Evolutionary conservation across 441 rosid genomes (phyloP).

Genomic region (Gossypium gossypioides): DNA sequence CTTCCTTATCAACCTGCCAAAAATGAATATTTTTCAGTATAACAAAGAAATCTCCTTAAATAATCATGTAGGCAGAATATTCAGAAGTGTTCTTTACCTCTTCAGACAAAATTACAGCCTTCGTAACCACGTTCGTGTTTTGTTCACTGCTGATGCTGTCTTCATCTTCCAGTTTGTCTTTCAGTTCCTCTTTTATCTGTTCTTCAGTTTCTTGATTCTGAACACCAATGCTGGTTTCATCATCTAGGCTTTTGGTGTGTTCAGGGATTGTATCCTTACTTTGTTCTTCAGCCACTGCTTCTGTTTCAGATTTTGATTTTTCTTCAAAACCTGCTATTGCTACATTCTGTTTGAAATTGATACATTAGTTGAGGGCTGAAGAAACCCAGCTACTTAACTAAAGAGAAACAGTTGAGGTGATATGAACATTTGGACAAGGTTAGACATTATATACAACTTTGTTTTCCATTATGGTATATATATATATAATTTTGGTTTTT

Average conservation of each 20-base stretch:
- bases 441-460: not conserved
- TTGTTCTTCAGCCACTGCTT: slow-evolving; percentile 22
- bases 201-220: slow-evolving; percentile 20
- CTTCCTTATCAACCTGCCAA: slow-evolving; percentile 27
- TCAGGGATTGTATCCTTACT: slow-evolving; percentile 15
- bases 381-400: not conserved
- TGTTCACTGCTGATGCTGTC: slow-evolving; percentile 20
- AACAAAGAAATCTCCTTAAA: slow-evolving; percentile 1
- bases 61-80: not conserved
- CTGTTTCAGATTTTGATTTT: slow-evolving; percentile 17
- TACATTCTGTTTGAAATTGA: slow-evolving; percentile 23
- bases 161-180: slow-evolving; percentile 17
- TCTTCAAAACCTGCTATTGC: slow-evolving; percentile 16
- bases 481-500: not conserved
- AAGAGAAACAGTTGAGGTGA: not conserved
- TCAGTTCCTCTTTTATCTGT: slow-evolving; percentile 23
- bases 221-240: slow-evolving; percentile 14
- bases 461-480: not conserved
- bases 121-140: slow-evolving; percentile 25
- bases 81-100: slow-evolving; percentile 31
- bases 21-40: slow-evolving; percentile 6
- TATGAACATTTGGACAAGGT: not conserved
- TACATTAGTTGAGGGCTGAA: slow-evolving; percentile 17
- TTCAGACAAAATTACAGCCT: slow-evolving; percentile 24
- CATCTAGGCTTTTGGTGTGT: slow-evolving; percentile 12